Conservation (phyloP, 2,329 filamentous ascomycete species). For the Juglanconis juglandina region DNA sequence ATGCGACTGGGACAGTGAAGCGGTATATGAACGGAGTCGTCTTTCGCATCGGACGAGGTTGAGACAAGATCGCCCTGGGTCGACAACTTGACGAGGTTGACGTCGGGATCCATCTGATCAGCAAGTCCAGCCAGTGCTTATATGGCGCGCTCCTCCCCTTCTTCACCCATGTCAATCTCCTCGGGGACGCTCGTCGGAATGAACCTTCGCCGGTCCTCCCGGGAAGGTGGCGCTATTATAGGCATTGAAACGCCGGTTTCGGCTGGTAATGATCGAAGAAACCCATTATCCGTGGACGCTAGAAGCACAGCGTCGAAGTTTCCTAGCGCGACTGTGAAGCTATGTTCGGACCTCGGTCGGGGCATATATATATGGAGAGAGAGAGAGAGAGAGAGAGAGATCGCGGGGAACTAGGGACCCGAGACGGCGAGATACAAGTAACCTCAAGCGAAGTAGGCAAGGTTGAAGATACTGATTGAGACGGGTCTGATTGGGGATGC, state of each 20-base stretch:
- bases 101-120: neutral
- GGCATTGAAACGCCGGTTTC: neutral
- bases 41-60: neutral
- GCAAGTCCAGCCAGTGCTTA: neutral
- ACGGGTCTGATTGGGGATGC: too few relatives aligned
- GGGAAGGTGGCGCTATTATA: neutral
- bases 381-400: too few relatives aligned
- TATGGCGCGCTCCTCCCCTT: neutral
- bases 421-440: too few relatives aligned
- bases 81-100: neutral
- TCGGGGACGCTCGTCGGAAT: neutral
- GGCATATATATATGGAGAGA: too few relatives aligned
- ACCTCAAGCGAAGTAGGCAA: too few relatives aligned
- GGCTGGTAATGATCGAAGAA: constrained; percentile 1
- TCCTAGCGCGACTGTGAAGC: too few relatives aligned
- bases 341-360: too few relatives aligned
- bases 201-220: neutral
- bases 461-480: too few relatives aligned
- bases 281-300: neutral
- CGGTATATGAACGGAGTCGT: neutral
- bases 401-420: too few relatives aligned
- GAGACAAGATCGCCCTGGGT: neutral
- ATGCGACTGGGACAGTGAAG: neutral
- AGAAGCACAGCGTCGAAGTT: too few relatives aligned
- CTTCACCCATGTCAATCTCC: neutral